phyloP scores from a whole-genome alignment of 2,329 filamentous ascomycete species.

The Aspergillus jensenii region DNA sequence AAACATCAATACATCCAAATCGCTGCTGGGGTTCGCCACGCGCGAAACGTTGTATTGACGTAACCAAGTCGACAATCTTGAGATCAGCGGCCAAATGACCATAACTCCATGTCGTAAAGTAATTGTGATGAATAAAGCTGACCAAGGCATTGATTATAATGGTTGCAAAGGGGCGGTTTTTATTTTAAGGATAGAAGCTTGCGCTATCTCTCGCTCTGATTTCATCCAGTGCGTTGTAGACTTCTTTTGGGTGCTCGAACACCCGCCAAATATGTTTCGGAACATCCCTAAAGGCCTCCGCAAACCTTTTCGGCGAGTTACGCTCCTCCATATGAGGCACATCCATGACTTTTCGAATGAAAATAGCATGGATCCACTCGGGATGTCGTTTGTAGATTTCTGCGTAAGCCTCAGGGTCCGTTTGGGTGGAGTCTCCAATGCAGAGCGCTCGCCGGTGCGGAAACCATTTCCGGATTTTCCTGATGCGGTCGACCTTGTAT shows the following conservation, averaged over 20 bases:
- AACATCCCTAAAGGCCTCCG: constrained; percentile 75
- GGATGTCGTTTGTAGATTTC: constrained; percentile 69
- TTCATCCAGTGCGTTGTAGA: constrained; percentile 39
- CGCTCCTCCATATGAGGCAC: constrained; percentile 72
- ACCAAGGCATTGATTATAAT: not conserved
- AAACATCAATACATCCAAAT: not conserved
- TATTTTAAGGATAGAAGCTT: not conserved
- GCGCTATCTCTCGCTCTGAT: constrained; percentile 21
- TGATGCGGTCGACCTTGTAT: constrained; percentile 81
- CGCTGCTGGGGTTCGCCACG: not conserved
- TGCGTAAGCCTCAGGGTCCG: constrained; percentile 86
- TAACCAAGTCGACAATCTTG: constrained; percentile 11
- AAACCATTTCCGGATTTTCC: constrained; percentile 75
- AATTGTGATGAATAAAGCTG: not conserved
- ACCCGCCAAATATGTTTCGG: constrained; percentile 74
- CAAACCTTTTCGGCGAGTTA: constrained; percentile 73
- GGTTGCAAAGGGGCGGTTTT: not conserved
- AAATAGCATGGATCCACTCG: constrained; percentile 78
- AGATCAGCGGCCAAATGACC: constrained; percentile 17
- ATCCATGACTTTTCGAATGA: constrained; percentile 80
- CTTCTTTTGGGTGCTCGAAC: constrained; percentile 73
- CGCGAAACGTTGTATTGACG: constrained; percentile 15
- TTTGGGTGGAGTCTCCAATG: constrained; percentile 89
- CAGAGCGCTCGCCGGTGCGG: constrained; percentile 77
- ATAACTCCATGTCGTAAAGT: not conserved